These are phyloP conservation scores for Globisporangium perplexum DNA, from an alignment of 352 stramenopile species.

Conservation along the genomic window DNA sequence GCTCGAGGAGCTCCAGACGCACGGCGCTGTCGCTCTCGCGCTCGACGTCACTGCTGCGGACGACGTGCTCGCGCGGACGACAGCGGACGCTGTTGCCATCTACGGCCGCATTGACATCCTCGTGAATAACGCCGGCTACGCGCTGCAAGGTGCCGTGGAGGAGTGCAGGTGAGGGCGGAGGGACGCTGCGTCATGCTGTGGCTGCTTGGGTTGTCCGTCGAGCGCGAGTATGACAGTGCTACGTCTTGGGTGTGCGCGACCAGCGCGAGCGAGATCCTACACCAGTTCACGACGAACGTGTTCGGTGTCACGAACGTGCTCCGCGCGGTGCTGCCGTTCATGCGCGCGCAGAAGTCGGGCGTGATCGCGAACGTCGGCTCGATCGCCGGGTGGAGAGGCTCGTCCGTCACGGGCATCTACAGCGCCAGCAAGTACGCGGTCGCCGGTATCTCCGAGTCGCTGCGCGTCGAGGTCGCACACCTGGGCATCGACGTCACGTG, in stretches of 20 bases:
- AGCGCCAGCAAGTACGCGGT: constrained; percentile 23
- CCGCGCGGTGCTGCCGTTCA: constrained; percentile 22
- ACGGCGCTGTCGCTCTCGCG: constrained; percentile 19
- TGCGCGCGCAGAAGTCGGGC: constrained; percentile 22
- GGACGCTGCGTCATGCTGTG: too few species aligned
- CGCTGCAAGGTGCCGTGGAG: constrained; percentile 38
- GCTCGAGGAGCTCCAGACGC: constrained; percentile 26
- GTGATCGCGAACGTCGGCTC: constrained; percentile 29
- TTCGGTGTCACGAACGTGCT: constrained; percentile 20
- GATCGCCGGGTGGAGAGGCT: constrained; percentile 13
- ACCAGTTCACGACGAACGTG: constrained; percentile 27
- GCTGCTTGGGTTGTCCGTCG: too few species aligned
- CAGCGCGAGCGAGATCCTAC: constrained; percentile 15
- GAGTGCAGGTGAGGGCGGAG: constrained; percentile 18
- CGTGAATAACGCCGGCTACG: constrained; percentile 45
- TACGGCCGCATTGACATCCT: constrained; percentile 48
- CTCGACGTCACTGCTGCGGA: constrained; percentile 44
- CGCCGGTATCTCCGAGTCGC: constrained; percentile 18
- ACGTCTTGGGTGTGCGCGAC: not conserved
- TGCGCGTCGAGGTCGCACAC: constrained; percentile 18
- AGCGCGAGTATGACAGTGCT: too few species aligned
- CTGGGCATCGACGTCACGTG: constrained; percentile 33
- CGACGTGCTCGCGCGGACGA: constrained; percentile 18
- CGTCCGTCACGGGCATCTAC: constrained; percentile 18
- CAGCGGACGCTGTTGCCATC: constrained; percentile 23